These are phyloP conservation scores for Tetraselmis chui DNA, from an alignment of 139 green algal species.

Conservation along the genomic window DNA sequence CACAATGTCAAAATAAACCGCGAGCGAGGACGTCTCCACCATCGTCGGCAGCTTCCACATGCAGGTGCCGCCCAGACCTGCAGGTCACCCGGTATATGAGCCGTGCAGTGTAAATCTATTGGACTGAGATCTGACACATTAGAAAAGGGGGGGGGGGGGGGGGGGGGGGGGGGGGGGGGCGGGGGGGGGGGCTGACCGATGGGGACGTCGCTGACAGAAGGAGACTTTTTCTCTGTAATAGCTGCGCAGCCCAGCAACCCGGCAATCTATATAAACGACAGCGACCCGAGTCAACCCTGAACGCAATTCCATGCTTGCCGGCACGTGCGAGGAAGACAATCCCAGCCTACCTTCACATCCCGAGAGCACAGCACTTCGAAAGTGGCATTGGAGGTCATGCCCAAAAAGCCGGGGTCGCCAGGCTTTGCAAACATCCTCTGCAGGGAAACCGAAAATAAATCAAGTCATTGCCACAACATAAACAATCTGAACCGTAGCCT, in stretches of 20 bases:
- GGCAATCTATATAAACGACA: conserved; percentile 31
- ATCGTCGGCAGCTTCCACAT: conserved; percentile 82
- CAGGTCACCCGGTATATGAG: conserved; percentile 66
- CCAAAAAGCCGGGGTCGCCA: conserved; percentile 56
- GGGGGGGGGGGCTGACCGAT: neutral
- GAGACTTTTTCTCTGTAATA: conserved; percentile 74
- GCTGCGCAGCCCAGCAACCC: conserved; percentile 79
- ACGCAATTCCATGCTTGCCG: conserved; percentile 68
- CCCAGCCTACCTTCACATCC: conserved; percentile 45
- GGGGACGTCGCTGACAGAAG: conserved; percentile 30
- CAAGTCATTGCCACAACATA: too few species aligned
- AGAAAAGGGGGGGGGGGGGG: too few species aligned
- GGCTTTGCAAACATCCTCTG: conserved; percentile 53
- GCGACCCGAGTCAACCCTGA: conserved; percentile 7
- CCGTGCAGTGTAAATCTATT: too few species aligned
- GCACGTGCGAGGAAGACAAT: too few species aligned
- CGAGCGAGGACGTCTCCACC: conserved; percentile 65
- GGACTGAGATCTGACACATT: too few species aligned
- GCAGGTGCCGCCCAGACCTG: conserved; percentile 81
- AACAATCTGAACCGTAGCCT: too few species aligned
- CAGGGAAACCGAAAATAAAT: neutral
- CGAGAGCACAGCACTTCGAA: conserved; percentile 60
- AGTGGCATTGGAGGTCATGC: conserved; percentile 58
- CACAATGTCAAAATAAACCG: conserved; percentile 77
- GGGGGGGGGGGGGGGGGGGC: conserved; percentile 1